These are phyloP conservation scores for Huntiella bhutanensis DNA, from an alignment of 2,329 filamentous ascomycete genomes.

Conservation along the genomic window DNA sequence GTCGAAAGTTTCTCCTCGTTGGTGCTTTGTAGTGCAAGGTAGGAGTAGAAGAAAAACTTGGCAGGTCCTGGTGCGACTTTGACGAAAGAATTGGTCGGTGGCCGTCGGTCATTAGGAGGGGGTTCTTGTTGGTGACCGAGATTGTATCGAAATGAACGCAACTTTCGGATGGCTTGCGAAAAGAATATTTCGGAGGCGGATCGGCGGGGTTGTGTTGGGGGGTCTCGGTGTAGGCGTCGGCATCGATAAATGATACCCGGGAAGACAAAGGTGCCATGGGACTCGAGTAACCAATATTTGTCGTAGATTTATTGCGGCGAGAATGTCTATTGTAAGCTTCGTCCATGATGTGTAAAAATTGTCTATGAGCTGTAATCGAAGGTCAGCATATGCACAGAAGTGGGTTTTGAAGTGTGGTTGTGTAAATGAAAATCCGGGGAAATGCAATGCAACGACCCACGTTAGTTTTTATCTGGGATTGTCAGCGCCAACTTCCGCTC, in stretches of 20 bases:
- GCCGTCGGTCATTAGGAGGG: conserved; percentile 21
- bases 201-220: too few relatives aligned
- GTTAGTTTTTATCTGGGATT: too few relatives aligned
- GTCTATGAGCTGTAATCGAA: too few relatives aligned
- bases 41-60: conserved; percentile 17
- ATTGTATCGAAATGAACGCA: too few relatives aligned
- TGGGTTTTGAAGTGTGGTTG: too few relatives aligned
- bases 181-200: too few relatives aligned
- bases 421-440: too few relatives aligned
- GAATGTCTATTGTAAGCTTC: conserved; percentile 42
- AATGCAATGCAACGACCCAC: too few relatives aligned
- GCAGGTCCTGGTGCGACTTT: conserved; percentile 37
- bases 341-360: conserved; percentile 27
- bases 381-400: too few relatives aligned
- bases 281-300: conserved; percentile 38
- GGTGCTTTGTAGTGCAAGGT: conserved; percentile 10
- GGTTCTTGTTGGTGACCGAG: conserved; percentile 12
- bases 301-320: conserved; percentile 39
- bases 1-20: not conserved
- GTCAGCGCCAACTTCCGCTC: too few relatives aligned
- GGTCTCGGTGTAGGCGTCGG: not conserved
- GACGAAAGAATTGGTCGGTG: conserved; percentile 20
- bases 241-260: conserved; percentile 37
- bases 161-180: too few relatives aligned
- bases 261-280: conserved; percentile 44